Evolutionary conservation across 768 basidiomycete species (phyloP).

Genomic region (Boletales sp.): DNA sequence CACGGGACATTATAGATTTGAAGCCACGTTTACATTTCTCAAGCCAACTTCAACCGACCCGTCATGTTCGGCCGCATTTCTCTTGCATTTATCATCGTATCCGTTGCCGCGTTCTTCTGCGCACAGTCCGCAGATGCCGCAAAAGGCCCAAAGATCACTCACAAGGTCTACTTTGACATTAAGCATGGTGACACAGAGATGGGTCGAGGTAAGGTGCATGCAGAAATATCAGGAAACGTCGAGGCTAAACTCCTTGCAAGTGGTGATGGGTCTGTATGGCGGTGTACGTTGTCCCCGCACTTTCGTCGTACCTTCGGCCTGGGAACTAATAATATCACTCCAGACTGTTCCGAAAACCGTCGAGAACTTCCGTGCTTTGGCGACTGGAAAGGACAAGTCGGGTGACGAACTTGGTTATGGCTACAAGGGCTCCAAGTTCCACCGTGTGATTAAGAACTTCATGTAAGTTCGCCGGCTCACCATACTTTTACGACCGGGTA

Average conservation of each 20-base stretch:
- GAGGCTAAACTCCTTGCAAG: constrained; percentile 33
- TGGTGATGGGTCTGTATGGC: constrained; percentile 87
- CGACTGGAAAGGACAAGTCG: constrained; percentile 75
- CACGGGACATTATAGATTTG: constrained; percentile 12
- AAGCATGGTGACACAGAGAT: constrained; percentile 85
- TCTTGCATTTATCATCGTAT: constrained; percentile 57
- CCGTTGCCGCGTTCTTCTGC: constrained; percentile 68
- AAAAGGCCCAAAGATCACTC: constrained; percentile 85
- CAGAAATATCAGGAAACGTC: neutral
- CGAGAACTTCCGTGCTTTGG: constrained; percentile 95
- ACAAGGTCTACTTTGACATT: constrained; percentile 94
- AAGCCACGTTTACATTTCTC: constrained; percentile 25
- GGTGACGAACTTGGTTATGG: constrained; percentile 71
- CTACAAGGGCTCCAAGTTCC: constrained; percentile 95
- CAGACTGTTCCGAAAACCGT: constrained; percentile 94
- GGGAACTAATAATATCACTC: neutral
- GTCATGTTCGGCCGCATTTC: constrained; percentile 59
- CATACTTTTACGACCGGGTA: neutral
- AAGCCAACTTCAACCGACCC: constrained; percentile 1
- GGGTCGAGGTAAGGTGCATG: constrained; percentile 64
- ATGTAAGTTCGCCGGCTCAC: constrained; percentile 49
- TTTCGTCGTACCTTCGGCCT: neutral
- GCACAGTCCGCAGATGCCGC: constrained; percentile 71
- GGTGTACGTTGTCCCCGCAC: constrained; percentile 48
- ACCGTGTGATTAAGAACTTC: constrained; percentile 92